Conservation (phyloP, 2,329 filamentous ascomycete species). For the Diaporthe ampelina region DNA sequence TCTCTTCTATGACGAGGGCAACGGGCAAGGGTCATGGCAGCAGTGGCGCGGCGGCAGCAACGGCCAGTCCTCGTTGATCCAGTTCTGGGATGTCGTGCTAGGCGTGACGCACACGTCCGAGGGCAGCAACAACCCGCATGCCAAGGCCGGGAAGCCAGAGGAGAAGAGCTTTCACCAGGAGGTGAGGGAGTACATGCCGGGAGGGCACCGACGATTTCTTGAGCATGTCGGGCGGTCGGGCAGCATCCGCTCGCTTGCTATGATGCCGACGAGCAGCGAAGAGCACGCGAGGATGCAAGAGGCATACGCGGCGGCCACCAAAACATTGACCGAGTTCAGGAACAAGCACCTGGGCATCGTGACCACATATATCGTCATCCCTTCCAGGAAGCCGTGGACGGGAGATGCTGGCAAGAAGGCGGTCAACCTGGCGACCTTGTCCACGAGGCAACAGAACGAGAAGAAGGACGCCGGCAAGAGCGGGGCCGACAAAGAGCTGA, state of each 20-base stretch:
- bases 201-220: slow-evolving; percentile 84
- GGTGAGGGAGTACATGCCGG: slow-evolving; percentile 93
- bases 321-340: slow-evolving; percentile 81
- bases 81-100: slow-evolving; percentile 91
- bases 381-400: slow-evolving; percentile 65
- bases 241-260: slow-evolving; percentile 80
- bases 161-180: slow-evolving; percentile 66
- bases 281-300: slow-evolving; percentile 60
- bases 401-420: slow-evolving; percentile 50
- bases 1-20: slow-evolving; percentile 85
- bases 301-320: slow-evolving; percentile 79
- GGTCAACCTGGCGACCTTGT: slow-evolving; percentile 37
- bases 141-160: slow-evolving; percentile 40
- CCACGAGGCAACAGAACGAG: slow-evolving; percentile 39
- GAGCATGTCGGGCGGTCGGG: slow-evolving; percentile 76
- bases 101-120: slow-evolving; percentile 79
- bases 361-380: slow-evolving; percentile 89
- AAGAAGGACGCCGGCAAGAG: slow-evolving; percentile 40
- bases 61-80: slow-evolving; percentile 91
- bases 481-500: slow-evolving; percentile 66
- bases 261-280: slow-evolving; percentile 62
- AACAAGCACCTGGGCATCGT: slow-evolving; percentile 93
- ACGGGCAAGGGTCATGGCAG: slow-evolving; percentile 75
- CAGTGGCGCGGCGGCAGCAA: slow-evolving; percentile 93
- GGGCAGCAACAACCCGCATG: slow-evolving; percentile 50